Conservation (phyloP, 1,284 basidiomycete species). For the Apiotrichum brassicae region DNA sequence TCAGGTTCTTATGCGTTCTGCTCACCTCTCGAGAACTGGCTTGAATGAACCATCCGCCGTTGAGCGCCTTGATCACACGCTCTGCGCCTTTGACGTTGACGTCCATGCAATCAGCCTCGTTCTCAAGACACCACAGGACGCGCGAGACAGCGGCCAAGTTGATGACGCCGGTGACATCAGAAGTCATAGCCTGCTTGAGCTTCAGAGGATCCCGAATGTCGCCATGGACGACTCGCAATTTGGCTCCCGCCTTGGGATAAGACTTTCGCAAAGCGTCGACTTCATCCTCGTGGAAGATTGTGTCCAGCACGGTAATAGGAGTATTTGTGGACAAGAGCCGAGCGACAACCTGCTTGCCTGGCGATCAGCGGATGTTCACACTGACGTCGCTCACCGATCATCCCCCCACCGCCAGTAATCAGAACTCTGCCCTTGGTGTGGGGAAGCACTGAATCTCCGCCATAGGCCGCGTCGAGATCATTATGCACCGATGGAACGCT, state of each 20-base stretch:
- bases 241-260: slow-evolving; percentile 2
- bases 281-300: slow-evolving; percentile 20
- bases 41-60: slow-evolving; percentile 31
- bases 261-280: slow-evolving; percentile 13
- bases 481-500: background rate
- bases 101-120: slow-evolving; percentile 28
- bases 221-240: slow-evolving; percentile 15
- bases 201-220: slow-evolving; percentile 20
- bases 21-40: slow-evolving; percentile 27
- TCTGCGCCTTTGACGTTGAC: slow-evolving; percentile 34
- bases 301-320: slow-evolving; percentile 24
- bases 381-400: slow-evolving; percentile 15
- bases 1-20: background rate
- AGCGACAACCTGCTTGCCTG: slow-evolving; percentile 25
- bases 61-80: slow-evolving; percentile 20
- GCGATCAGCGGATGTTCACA: slow-evolving; percentile 4
- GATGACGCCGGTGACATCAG: slow-evolving; percentile 31
- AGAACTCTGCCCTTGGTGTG: slow-evolving; percentile 5
- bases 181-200: slow-evolving; percentile 14
- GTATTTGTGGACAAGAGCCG: slow-evolving; percentile 16
- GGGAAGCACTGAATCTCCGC: background rate
- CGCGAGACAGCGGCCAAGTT: slow-evolving; percentile 35
- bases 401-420: slow-evolving; percentile 11
- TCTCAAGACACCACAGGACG: slow-evolving; percentile 30
- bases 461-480: slow-evolving; percentile 1